Conservation (phyloP, 805 yeast genomes). For the Kodamaea kaohsiungensis region DNA sequence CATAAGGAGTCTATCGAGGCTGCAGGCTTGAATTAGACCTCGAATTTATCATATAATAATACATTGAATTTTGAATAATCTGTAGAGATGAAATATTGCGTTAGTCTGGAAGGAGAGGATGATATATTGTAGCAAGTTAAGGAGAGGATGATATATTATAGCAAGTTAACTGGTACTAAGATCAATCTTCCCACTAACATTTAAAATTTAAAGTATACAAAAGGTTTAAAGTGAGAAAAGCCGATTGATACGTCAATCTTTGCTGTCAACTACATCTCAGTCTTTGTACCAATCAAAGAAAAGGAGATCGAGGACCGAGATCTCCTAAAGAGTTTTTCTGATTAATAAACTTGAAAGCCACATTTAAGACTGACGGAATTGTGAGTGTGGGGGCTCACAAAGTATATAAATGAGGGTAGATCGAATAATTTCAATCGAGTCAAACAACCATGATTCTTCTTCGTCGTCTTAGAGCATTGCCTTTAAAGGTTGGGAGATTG, state of each 20-base stretch:
- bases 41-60: neutral
- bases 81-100: too few species aligned
- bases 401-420: neutral
- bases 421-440: neutral
- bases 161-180: too few species aligned
- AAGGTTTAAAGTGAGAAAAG: neutral
- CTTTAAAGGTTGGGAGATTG: neutral
- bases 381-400: neutral
- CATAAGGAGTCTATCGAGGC: constrained; percentile 42
- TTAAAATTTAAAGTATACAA: neutral
- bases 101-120: too few species aligned
- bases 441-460: neutral
- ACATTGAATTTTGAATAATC: neutral
- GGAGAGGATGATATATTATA: too few species aligned
- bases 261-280: neutral
- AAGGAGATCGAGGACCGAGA: neutral
- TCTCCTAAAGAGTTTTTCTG: neutral
- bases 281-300: neutral
- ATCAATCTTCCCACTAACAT: too few species aligned
- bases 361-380: neutral
- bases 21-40: neutral
- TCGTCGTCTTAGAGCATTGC: neutral
- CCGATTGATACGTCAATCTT: neutral
- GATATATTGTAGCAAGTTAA: too few species aligned
- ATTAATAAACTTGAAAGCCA: neutral